These are phyloP conservation scores for Thermoascus crustaceus DNA, from an alignment of 2,329 filamentous ascomycete species.

Conservation along the genomic window DNA sequence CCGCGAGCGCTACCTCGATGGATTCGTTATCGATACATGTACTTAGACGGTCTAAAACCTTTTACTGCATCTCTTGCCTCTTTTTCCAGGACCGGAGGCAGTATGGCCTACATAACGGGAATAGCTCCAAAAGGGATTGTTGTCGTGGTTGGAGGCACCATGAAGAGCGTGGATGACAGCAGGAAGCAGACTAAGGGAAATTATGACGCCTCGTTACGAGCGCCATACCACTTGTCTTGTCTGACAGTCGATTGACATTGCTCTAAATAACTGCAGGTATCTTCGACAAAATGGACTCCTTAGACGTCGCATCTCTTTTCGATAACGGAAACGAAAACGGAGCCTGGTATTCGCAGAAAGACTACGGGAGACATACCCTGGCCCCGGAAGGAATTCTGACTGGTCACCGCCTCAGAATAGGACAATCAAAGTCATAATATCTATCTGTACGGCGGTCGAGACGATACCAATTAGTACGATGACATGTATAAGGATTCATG, in stretches of 20 bases:
- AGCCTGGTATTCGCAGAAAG: conserved; percentile 37
- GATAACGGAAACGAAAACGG: conserved; percentile 20
- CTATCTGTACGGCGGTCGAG: conserved; percentile 43
- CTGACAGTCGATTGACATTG: neutral
- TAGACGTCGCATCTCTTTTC: conserved; percentile 33
- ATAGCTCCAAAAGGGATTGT: conserved; percentile 32
- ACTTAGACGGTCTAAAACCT: conserved; percentile 29
- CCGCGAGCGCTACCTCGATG: conserved; percentile 22
- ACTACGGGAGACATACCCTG: conserved; percentile 35
- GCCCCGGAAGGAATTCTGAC: conserved; percentile 39
- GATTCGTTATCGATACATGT: conserved; percentile 32
- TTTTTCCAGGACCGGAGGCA: conserved; percentile 28
- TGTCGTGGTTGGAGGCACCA: conserved; percentile 31
- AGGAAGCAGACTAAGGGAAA: conserved; percentile 13
- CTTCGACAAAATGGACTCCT: conserved; percentile 33
- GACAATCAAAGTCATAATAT: conserved; percentile 44
- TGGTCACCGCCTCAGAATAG: conserved; percentile 31
- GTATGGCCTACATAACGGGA: conserved; percentile 28
- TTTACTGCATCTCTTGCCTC: conserved; percentile 24
- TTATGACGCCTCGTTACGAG: no score
- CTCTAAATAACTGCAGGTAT: no score
- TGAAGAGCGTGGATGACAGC: conserved; percentile 10
- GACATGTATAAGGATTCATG: conserved; percentile 36
- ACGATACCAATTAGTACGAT: conserved; percentile 30
- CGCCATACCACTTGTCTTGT: no score